Percentiles rank a stretch among this genome's conserved stretches.
These are phyloP conservation scores for Yamadazyma phyllophila DNA, from an alignment of 805 yeast species.

Conservation along the genomic window DNA sequence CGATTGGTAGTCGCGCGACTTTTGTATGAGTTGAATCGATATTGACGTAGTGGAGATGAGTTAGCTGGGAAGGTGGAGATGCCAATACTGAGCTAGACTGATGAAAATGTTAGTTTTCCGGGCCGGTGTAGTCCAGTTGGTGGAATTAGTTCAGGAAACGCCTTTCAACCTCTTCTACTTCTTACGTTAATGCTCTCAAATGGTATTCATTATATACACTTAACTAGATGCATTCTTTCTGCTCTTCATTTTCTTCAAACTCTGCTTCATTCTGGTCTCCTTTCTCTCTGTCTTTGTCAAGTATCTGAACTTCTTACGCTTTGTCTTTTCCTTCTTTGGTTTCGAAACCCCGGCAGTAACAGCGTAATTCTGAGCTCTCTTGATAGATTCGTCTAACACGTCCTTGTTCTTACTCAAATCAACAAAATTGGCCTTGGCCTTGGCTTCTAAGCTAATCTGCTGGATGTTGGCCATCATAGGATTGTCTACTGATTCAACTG, in stretches of 20 bases:
- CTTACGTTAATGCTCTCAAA: no score
- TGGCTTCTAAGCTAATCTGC: conserved; percentile 32
- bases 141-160: no score
- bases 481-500: conserved; percentile 44
- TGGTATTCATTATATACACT: background rate
- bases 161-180: no score
- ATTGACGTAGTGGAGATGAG: no score
- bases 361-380: conserved; percentile 82
- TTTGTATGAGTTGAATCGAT: no score
- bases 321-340: conserved; percentile 27
- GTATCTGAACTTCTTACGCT: conserved; percentile 74
- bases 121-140: no score
- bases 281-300: conserved; percentile 78
- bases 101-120: no score
- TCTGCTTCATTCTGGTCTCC: conserved; percentile 38
- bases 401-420: conserved; percentile 65
- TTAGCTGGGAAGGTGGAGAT: no score
- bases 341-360: conserved; percentile 54
- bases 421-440: conserved; percentile 68
- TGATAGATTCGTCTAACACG: conserved; percentile 69
- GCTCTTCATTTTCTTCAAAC: conserved; percentile 9
- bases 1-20: background rate
- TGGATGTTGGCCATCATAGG: conserved; percentile 36
- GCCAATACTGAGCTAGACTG: no score
- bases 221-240: conserved; percentile 4